Percentiles rank a stretch among this genome's conserved stretches.
Conservation (phyloP, 1,139 yeast genomes). For the Hyphopichia pseudoburtonii region DNA sequence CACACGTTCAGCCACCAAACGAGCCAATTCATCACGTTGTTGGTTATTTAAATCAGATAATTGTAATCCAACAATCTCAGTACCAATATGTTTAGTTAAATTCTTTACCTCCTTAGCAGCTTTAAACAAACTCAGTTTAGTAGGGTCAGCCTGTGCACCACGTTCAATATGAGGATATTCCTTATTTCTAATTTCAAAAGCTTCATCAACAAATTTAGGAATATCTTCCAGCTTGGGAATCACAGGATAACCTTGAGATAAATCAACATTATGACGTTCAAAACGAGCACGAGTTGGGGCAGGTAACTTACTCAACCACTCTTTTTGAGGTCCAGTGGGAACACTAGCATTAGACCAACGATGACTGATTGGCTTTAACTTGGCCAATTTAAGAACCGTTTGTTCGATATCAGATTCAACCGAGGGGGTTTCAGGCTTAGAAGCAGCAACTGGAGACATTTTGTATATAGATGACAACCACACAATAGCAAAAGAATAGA, state of each 20-base stretch:
- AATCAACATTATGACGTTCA: constrained; percentile 28
- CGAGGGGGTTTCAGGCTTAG: background rate
- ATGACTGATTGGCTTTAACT: constrained; percentile 3
- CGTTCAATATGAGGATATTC: constrained; percentile 45
- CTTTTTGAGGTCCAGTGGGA: constrained; percentile 1
- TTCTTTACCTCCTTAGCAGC: constrained; percentile 51
- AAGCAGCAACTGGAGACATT: constrained; percentile 1
- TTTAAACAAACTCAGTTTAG: constrained; percentile 51
- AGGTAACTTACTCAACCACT: constrained; percentile 18
- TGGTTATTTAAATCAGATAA: constrained; percentile 38
- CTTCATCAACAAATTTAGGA: constrained; percentile 57
- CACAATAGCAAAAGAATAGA: too few species aligned
- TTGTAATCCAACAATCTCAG: constrained; percentile 47
- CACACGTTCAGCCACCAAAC: constrained; percentile 49
- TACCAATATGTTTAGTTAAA: constrained; percentile 49
- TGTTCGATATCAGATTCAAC: constrained; percentile 1
- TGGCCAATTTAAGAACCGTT: constrained; percentile 2
- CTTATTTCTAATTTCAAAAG: constrained; percentile 40
- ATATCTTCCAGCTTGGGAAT: constrained; percentile 26
- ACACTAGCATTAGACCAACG: background rate
- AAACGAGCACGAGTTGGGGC: constrained; percentile 21
- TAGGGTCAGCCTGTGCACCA: constrained; percentile 52
- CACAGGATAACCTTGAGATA: constrained; percentile 34
- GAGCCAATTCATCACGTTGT: constrained; percentile 50
- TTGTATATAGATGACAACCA: too few species aligned